These are phyloP conservation scores for Eimeria praecox DNA, from an alignment of 169 alveolate genomes.

Conservation along the genomic window DNA sequence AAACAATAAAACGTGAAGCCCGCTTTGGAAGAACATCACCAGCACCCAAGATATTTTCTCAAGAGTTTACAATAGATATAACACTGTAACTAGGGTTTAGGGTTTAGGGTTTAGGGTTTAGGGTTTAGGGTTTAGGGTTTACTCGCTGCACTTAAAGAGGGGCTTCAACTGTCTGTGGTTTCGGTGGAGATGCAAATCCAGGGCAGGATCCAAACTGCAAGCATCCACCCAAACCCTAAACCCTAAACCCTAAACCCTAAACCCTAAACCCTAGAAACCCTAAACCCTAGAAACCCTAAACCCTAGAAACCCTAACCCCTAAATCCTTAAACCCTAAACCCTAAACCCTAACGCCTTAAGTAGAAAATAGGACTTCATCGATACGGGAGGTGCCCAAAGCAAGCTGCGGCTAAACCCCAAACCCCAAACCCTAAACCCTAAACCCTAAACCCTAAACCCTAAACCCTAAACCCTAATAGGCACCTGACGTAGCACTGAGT, in stretches of 20 bases:
- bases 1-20: neutral
- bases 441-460: constrained; percentile 63
- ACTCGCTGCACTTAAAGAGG: constrained; percentile 30
- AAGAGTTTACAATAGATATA: too few species aligned
- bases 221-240: constrained; percentile 31
- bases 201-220: constrained; percentile 65
- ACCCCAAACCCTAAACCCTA: too few species aligned
- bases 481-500: constrained; percentile 67
- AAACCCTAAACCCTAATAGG: constrained; percentile 36
- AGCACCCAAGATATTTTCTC: neutral
- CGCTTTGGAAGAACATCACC: neutral
- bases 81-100: too few species aligned
- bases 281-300: neutral
- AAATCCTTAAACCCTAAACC: neutral
- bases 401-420: constrained; percentile 10
- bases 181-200: constrained; percentile 70
- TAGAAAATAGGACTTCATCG: neutral
- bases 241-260: constrained; percentile 63
- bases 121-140: constrained; percentile 3
- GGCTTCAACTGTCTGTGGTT: constrained; percentile 68
- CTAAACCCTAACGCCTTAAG: neutral
- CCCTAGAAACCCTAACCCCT: neutral
- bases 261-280: constrained; percentile 13
- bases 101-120: constrained; percentile 1
- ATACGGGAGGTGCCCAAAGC: neutral